phyloP scores from a whole-genome alignment of 805 yeast species.

The Candida broadrunensis region DNA sequence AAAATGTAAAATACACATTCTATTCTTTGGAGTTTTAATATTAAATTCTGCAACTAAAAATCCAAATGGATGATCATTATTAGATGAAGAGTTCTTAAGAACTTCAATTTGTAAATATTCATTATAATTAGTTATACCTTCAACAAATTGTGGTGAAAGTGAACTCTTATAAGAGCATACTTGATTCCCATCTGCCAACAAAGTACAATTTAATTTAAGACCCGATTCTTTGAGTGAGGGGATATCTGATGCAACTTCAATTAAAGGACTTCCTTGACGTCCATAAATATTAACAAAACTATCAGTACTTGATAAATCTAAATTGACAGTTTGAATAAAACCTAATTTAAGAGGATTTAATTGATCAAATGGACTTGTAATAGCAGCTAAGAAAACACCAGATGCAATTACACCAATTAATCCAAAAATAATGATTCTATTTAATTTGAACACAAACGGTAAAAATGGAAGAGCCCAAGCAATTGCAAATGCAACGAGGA shows the following conservation, averaged over 20 bases:
- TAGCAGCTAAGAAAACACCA: slow-evolving; percentile 36
- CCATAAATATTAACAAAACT: slow-evolving; percentile 49
- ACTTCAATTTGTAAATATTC: slow-evolving; percentile 52
- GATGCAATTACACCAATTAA: slow-evolving; percentile 35
- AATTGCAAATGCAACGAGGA: slow-evolving; percentile 25
- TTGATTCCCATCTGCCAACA: slow-evolving; percentile 45
- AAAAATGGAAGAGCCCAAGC: slow-evolving; percentile 47
- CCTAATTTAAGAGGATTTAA: slow-evolving; percentile 68
- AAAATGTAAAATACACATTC: slow-evolving; percentile 64
- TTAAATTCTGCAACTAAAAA: slow-evolving; percentile 63
- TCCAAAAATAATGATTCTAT: slow-evolving; percentile 44
- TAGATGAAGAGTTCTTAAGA: slow-evolving; percentile 45
- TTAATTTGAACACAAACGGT: slow-evolving; percentile 70
- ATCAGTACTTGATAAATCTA: slow-evolving; percentile 23
- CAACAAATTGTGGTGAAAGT: slow-evolving; percentile 40
- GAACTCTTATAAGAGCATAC: slow-evolving; percentile 50
- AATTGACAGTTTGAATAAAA: slow-evolving; percentile 60
- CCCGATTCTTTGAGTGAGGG: slow-evolving; percentile 55
- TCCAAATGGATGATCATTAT: slow-evolving; percentile 50
- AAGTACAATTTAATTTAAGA: slow-evolving; percentile 29
- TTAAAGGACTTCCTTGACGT: slow-evolving; percentile 44
- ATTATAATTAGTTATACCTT: slow-evolving; percentile 28
- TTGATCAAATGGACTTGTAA: slow-evolving; percentile 56
- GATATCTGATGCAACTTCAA: slow-evolving; percentile 49
- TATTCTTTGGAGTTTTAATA: slow-evolving; percentile 57